Evolutionary conservation across 169 alveolate species (phyloP), one percentile per base, ranked within the genome.

Genomic region (Plasmodium fragile): DNA sequence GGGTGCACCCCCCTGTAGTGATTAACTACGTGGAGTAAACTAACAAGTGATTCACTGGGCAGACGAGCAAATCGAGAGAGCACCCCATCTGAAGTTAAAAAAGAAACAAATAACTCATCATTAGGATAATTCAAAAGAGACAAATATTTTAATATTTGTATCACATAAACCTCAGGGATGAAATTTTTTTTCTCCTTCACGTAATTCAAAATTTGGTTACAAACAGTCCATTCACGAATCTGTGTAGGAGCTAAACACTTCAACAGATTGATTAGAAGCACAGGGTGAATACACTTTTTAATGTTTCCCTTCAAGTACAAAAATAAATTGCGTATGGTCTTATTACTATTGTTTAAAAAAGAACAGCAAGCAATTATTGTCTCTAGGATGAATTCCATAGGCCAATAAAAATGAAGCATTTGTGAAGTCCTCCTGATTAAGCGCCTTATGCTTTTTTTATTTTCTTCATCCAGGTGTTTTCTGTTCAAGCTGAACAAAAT

Each of bases 381-480:
- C 71, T 89, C 94, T 25, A 89, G 30, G 22, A 89, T 69, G 70
- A 89, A 59, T 43, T 89, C 94, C 2, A 72, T n/a, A n/a, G 94
- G 94, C 94, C 94, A 89, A 22, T 77, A 79, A 41, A 89, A 89
- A 36, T 79, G 71, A n/a, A 89, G 52, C 91, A 89, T 89, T 41
- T 79, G 73, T 4, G 94, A 59, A 1, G 82, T 89, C 39, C 94
- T 70, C 49, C 94, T 78, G 28, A 89, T 41, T 79, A 89, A 89
- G 25, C 82, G 30, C 7, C 94, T 59, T 36, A 89, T 41, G 0
- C 77, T 53, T 49, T 89, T 89, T 45, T 78, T 10, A 65, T 89
- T 77, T 65, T 89, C 94, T 80, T 39, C 30, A 55, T 79, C 75
- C 69, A 89, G 71, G 34, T 78, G 49, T 36, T 89, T 32, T 34